Evolutionary conservation across 352 stramenopile genomes (phyloP).

Genomic region (Aphanomyces euteiches): DNA sequence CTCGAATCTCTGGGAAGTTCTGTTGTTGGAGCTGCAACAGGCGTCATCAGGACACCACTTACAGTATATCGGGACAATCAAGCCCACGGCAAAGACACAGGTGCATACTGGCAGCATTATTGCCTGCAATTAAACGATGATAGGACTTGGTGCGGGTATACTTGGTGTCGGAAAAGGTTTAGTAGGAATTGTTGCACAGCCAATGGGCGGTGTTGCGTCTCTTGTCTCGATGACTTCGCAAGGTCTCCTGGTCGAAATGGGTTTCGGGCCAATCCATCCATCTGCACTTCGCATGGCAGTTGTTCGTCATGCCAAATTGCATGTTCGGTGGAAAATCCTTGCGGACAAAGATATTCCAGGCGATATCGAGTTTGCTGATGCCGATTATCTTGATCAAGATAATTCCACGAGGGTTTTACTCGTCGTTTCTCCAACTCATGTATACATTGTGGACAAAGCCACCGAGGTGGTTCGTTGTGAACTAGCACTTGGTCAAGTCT

Average conservation of each 20-base stretch:
- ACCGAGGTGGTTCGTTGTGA: conserved; percentile 43
- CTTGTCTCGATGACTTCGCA: conserved; percentile 74
- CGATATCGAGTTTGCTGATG: conserved; percentile 59
- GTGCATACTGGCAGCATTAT: not conserved
- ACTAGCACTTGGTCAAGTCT: conserved; percentile 45
- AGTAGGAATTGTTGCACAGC: conserved; percentile 70
- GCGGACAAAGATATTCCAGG: conserved; percentile 51
- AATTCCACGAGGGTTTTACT: conserved; percentile 38
- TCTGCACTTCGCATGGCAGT: conserved; percentile 43
- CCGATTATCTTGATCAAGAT: conserved; percentile 40
- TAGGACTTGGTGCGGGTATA: conserved; percentile 55
- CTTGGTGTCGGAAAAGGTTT: conserved; percentile 72
- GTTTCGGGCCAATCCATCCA: conserved; percentile 36
- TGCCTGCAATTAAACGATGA: no score
- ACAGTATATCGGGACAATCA: conserved; percentile 42
- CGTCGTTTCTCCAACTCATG: conserved; percentile 42
- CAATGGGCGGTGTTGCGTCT: conserved; percentile 71
- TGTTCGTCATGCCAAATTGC: conserved; percentile 56
- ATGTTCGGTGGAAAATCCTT: conserved; percentile 67
- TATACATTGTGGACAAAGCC: conserved; percentile 55
- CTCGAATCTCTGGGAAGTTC: conserved; percentile 68
- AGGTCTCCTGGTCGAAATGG: conserved; percentile 57
- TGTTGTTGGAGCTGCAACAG: conserved; percentile 68
- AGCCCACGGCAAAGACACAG: conserved; percentile 10
- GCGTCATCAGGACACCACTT: conserved; percentile 72